A percentile compares a stretch with the other conserved stretches of the same genome.
phyloP scores from a whole-genome alignment of 345 rosid species.

The Diplotaxis tenuifolia region DNA sequence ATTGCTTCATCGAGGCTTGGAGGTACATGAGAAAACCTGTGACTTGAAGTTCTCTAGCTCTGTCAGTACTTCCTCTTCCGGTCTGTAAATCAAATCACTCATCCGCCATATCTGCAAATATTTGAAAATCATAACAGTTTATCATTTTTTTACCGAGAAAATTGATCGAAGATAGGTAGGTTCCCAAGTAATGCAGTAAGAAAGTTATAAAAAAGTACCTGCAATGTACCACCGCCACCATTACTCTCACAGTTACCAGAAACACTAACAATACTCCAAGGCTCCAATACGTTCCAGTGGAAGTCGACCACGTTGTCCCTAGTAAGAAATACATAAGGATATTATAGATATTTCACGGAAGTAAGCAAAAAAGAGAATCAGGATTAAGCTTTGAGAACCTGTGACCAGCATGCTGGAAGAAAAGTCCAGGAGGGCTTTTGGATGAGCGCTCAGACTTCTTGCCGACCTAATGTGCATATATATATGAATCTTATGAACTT shows the following conservation, averaged over 20 bases:
- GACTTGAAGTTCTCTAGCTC: conserved; percentile 88
- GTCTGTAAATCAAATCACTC: conserved; percentile 81
- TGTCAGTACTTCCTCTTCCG: conserved; percentile 81
- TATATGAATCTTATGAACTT: conserved; percentile 1
- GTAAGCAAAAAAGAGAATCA: background rate
- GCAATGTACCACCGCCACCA: conserved; percentile 89
- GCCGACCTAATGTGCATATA: conserved; percentile 36
- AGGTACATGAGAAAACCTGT: conserved; percentile 58
- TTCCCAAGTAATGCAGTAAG: background rate
- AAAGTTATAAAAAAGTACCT: conserved; percentile 45
- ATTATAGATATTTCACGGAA: conserved; percentile 7
- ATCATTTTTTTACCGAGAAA: background rate
- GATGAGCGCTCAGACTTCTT: conserved; percentile 43
- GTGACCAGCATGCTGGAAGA: conserved; percentile 78
- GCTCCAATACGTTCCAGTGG: conserved; percentile 78
- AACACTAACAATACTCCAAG: conserved; percentile 89
- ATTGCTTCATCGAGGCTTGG: background rate
- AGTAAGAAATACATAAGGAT: background rate
- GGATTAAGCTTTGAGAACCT: conserved; percentile 39
- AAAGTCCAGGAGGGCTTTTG: conserved; percentile 53
- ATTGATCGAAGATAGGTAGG: background rate
- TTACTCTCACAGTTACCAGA: conserved; percentile 79
- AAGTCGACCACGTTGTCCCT: conserved; percentile 93
- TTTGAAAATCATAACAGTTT: background rate
- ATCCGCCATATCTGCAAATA: conserved; percentile 83